phyloP scores from a whole-genome alignment of 2,329 filamentous ascomycete species.

The Talaromyces piceae region DNA sequence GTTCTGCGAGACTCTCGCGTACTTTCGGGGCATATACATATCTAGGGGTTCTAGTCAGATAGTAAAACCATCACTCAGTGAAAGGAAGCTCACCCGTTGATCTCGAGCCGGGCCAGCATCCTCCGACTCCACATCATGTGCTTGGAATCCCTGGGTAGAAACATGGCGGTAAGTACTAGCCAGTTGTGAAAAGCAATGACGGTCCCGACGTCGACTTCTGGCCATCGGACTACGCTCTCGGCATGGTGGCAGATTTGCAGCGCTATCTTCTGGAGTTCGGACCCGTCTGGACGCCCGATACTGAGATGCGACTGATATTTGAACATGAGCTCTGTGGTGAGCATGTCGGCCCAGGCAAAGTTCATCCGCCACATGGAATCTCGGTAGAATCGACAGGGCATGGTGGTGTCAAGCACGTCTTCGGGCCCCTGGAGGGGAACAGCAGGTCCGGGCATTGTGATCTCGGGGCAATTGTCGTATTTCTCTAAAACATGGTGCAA shows the following conservation, averaged over 20 bases:
- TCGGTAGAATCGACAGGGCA: slow-evolving; percentile 61
- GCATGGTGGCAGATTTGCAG: slow-evolving; percentile 69
- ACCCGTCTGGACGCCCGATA: slow-evolving; percentile 42
- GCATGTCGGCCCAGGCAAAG: slow-evolving; percentile 66
- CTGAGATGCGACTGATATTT: slow-evolving; percentile 61
- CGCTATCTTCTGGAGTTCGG: slow-evolving; percentile 55
- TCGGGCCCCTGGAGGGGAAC: slow-evolving; percentile 47
- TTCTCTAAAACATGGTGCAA: slow-evolving; percentile 51
- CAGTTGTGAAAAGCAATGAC: slow-evolving; percentile 67
- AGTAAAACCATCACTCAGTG: too few relatives aligned
- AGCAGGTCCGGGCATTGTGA: slow-evolving; percentile 57
- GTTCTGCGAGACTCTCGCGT: slow-evolving; percentile 64
- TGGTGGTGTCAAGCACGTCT: slow-evolving; percentile 68
- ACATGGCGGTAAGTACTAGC: slow-evolving; percentile 68
- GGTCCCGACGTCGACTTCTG: slow-evolving; percentile 60
- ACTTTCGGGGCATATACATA: slow-evolving; percentile 75
- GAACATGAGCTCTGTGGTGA: slow-evolving; percentile 73
- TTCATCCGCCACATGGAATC: slow-evolving; percentile 68
- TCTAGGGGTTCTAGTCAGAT: too few relatives aligned
- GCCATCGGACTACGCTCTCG: slow-evolving; percentile 68
- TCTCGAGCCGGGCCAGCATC: slow-evolving; percentile 72
- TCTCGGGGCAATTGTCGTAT: slow-evolving; percentile 54
- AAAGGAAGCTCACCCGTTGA: slow-evolving; percentile 58
- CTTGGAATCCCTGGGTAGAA: slow-evolving; percentile 65
- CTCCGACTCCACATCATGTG: slow-evolving; percentile 72